Evolutionary conservation across 2,329 filamentous ascomycete genomes (phyloP), one percentile per base, ranked within the genome.

Genomic region (Alternaria sp.): DNA sequence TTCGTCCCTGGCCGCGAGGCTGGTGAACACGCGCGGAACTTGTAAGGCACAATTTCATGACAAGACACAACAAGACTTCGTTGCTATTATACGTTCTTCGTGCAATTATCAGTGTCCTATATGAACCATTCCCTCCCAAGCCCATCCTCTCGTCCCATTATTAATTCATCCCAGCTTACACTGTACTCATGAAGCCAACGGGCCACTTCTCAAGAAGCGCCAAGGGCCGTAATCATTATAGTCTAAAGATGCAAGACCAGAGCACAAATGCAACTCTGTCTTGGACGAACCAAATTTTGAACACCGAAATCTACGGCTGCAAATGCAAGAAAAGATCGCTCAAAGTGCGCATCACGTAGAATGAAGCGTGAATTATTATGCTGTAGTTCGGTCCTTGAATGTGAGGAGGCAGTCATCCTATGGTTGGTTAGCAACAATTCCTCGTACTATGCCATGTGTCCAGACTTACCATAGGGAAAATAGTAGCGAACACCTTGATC

Each of bases 401-500:
- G 89, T 89, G 71, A 95, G 85, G 57, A 91, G 89, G 81, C 92
- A 95, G 77, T 95, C 90, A 76, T 96, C 92, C 91, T 94, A 66
- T 5, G 11, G 5, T 1, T 7, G 8, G 58, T 75, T 62, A 76
- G 70, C 61, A 49, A 38, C n/a, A n/a, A 6, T 22, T 26, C n/a
- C 4, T 7, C 42, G 32, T 64, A 55, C 14, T 57, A 66, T 20
- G 6, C 1, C 12, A 7, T 14, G 9, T 2, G 56, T 14, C 8
- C 7, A 12, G 42, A 82, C 89, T 79, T 82, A 96, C 94, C 91
- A 91, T 91, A 57, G 95, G 95, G 86, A 99, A 99, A 71, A 99
- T 96, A 28, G 93, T 97, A 41, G 95, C 95, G 82, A 98, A 99
- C 68, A 98, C 94, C 84, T 96, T 94, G 81, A 99, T 98, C 80